Evolutionary conservation across 73 alveolate species (phyloP), one percentile per base, ranked within the genome.

Genomic region (Paramecium bursaria): DNA sequence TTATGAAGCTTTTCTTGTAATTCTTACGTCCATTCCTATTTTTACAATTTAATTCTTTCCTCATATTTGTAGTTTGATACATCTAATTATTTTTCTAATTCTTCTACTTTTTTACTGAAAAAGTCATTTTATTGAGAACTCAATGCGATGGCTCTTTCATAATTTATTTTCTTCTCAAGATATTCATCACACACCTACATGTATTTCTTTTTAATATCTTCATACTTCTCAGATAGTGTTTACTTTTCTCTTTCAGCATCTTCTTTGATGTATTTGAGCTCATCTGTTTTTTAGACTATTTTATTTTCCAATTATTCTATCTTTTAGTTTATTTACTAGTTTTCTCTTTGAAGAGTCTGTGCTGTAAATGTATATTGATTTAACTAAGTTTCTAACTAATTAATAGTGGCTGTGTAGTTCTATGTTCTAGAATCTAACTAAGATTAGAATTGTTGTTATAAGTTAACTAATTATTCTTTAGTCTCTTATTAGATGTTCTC

Each of bases 21-120:
- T 61, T 61, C 80, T 31, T 61, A 19, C 6, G 80, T 31, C 80
- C 80, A 61, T 35, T 61, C 80, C 22, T 61, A 31, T 33, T 61
- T 61, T 25, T 61, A 35, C 3, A 31, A 29, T 46, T 61, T 61
- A 3, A 31, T 14, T 61, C 80, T 61, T 46, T 61, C 80, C 42
- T 61, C 80, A 33, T 61, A 61, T 61, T 35, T 61, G 9, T 23
- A 4, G 42, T 61, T 61, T 11, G 50, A 61, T 35, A 39, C 19
- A 11, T 61, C 80, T 15, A 61, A 35, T 17, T 61, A 17, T 61
- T 54, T 61, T 35, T 61, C 80, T 13, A 61, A 33, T 61, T 61
- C 80, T 61, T 61, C 52, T 9, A 61, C 80, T 17, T 61, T 61
- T 11, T 61, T 61, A 15, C 57, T 54, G 1, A 61, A 61, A 15